These are phyloP conservation scores for Suhomyces coccinellae DNA, from an alignment of 1,139 yeast species.

Conservation along the genomic window DNA sequence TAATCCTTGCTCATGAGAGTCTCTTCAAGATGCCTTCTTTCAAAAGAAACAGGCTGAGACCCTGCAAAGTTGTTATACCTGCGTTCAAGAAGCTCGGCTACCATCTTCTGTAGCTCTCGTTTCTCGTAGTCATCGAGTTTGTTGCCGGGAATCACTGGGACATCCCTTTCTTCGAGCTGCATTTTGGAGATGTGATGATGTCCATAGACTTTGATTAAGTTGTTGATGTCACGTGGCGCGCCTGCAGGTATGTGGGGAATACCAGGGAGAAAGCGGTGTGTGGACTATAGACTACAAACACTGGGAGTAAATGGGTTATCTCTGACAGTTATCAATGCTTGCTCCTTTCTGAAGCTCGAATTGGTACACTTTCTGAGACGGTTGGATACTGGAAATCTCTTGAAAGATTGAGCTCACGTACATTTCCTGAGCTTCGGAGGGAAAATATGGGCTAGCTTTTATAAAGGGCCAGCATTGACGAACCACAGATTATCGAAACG, in stretches of 20 bases:
- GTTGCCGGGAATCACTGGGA: constrained; percentile 85
- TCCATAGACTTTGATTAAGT: neutral
- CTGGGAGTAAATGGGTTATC: too few relatives aligned
- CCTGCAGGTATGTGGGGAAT: neutral
- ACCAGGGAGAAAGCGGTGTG: neutral
- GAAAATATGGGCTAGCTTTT: too few relatives aligned
- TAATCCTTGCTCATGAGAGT: constrained; percentile 61
- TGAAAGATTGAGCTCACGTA: too few relatives aligned
- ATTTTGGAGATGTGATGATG: constrained; percentile 25
- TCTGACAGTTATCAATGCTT: too few relatives aligned
- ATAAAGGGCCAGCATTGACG: too few relatives aligned
- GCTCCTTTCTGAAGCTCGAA: too few relatives aligned
- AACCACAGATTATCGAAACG: too few relatives aligned
- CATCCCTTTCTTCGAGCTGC: constrained; percentile 54
- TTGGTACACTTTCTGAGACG: too few relatives aligned
- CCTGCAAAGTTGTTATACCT: constrained; percentile 69
- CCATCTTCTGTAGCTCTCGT: constrained; percentile 64
- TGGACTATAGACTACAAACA: too few relatives aligned
- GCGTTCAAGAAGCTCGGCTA: constrained; percentile 65
- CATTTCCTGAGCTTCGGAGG: too few relatives aligned
- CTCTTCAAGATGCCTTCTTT: constrained; percentile 66
- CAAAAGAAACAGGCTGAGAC: constrained; percentile 93
- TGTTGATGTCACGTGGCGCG: constrained; percentile 2
- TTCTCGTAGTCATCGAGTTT: constrained; percentile 71
- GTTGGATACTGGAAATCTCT: too few relatives aligned